Evolutionary conservation across 2,329 filamentous ascomycete genomes (phyloP), one percentile per base, ranked within the genome.

Genomic region (Beauveria varroae): DNA sequence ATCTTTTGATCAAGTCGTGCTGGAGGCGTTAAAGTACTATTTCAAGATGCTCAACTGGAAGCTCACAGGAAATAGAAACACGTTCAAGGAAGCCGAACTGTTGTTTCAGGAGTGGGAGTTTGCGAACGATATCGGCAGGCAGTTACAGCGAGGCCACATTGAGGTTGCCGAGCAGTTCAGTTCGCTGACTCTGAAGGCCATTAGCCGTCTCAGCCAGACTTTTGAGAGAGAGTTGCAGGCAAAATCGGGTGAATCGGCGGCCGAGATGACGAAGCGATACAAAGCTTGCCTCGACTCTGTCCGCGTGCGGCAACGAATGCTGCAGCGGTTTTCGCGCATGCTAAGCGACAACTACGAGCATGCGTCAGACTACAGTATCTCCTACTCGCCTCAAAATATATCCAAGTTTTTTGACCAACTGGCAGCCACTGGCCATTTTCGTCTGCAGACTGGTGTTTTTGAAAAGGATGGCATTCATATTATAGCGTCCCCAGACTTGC

Each of bases 11-110:
- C 84, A 88, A 40, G 91, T 96, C 20, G 91, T 98, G 10, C 76
- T 99, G 49, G 93, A 97, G 69, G 93, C 93, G 0, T 79, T 99
- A 67, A 96, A 93, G 72, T 98, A 96, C 74, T 99, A 99, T 75
- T 99, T 99, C 81, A 95, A 93, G 73, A 93, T 99, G 84, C 80
- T 99, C 50, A 97, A 98, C 71, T 98, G 93, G 91, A 98, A 98
- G 74, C 79, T 99, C 58, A 93, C 90, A 68, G 91, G 92, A 61
- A 98, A 98, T 79, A 98, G 97, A 74, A 99, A 98, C 76, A 97
- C 93, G 0, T 99, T 99, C 82, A 98, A 98, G 72, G 95, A 99
- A 74, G 95, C 95, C 7, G 95, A 99, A 78, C 89, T 99, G 65
- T 78, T 99, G 53, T 96, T 97, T 71, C 92, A 96, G 69, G 95